A percentile compares a stretch with the other conserved stretches of the same genome.
Evolutionary conservation across 257 asterid genomes (phyloP).

Genomic region (Orobanche coerulescens): DNA sequence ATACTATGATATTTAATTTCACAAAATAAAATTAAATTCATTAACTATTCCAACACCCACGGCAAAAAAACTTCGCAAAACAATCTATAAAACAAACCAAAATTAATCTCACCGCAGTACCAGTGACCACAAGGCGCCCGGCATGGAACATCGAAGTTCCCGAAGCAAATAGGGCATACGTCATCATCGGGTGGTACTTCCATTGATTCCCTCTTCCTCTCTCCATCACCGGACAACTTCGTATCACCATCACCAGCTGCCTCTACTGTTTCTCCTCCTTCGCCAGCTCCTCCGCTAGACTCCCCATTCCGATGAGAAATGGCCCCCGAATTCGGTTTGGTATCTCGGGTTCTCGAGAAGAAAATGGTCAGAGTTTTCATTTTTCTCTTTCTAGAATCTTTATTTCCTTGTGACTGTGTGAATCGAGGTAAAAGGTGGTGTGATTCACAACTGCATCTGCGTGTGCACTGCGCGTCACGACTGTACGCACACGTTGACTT

Average conservation of each 20-base stretch:
- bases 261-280: conserved; percentile 15
- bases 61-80: too few relatives aligned
- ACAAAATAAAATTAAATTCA: too few relatives aligned
- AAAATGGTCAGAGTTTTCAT: conserved; percentile 17
- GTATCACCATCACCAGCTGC: conserved; percentile 19
- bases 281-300: conserved; percentile 19
- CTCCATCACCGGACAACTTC: conserved; percentile 22
- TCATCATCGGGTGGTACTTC: conserved; percentile 63
- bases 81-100: not conserved
- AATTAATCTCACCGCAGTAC: conserved; percentile 57
- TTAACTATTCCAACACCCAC: too few relatives aligned
- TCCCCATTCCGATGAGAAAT: conserved; percentile 9
- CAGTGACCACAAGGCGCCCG: conserved; percentile 74
- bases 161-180: conserved; percentile 71
- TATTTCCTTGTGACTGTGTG: not conserved
- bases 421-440: conserved; percentile 4
- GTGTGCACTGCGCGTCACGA: conserved; percentile 7
- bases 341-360: conserved; percentile 3
- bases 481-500: not conserved
- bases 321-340: conserved; percentile 8
- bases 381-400: not conserved
- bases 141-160: conserved; percentile 49
- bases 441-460: not conserved
- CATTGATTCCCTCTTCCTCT: conserved; percentile 27
- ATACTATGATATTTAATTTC: too few relatives aligned